Conservation (phyloP, 148 eudicot genomes). For the Persicaria tinctoria region DNA sequence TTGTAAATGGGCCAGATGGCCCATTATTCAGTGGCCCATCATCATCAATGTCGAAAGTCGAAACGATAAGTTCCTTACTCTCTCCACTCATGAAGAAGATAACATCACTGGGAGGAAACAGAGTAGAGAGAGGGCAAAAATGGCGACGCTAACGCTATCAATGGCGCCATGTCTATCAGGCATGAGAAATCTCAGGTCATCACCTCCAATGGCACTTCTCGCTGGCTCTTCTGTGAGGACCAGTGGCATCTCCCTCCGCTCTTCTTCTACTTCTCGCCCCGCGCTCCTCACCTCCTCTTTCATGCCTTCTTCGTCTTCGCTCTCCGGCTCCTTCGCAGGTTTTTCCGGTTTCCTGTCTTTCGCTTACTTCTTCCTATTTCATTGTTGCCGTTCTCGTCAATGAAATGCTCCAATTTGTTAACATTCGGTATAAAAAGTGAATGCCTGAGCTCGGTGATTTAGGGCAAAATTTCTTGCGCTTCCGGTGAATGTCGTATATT, state of each 20-base stretch:
- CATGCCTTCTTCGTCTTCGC: constrained; percentile 26
- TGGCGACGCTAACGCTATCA: constrained; percentile 25
- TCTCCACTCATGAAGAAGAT: neutral
- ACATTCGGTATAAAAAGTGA: neutral
- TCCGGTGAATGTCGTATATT: neutral
- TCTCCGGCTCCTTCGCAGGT: constrained; percentile 34
- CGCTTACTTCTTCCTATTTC: neutral
- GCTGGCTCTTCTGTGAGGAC: constrained; percentile 17
- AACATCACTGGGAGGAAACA: neutral
- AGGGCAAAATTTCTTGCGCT: neutral
- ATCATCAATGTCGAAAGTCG: neutral
- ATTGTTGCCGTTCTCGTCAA: neutral
- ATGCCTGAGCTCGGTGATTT: neutral
- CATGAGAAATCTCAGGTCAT: constrained; percentile 13
- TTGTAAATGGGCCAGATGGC: neutral
- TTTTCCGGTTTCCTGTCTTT: neutral
- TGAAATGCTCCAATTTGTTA: neutral
- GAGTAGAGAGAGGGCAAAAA: constrained; percentile 5
- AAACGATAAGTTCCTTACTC: constrained; percentile 1
- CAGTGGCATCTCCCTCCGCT: constrained; percentile 12
- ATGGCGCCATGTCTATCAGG: constrained; percentile 27
- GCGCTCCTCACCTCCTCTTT: constrained; percentile 27
- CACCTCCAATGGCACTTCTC: constrained; percentile 22
- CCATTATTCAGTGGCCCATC: neutral
- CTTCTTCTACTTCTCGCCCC: constrained; percentile 12